Conservation (phyloP, 805 yeast genomes). For the Nakazawaea molendinolei region DNA sequence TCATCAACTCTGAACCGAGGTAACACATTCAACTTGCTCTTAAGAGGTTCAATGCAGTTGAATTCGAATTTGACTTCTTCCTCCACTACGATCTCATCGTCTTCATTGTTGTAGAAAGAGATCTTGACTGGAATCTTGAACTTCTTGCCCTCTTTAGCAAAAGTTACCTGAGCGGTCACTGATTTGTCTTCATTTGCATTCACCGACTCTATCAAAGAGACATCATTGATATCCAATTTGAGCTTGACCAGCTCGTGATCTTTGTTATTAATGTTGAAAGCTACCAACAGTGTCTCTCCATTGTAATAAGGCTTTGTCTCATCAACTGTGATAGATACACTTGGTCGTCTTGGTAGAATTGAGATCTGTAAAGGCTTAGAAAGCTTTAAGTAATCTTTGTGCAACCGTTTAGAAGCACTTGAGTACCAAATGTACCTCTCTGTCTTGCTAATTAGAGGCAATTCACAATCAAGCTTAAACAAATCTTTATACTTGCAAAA, state of each 20-base stretch:
- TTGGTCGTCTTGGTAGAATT: constrained; percentile 34
- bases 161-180: constrained; percentile 3
- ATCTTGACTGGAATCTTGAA: constrained; percentile 2
- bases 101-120: constrained; percentile 22
- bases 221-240: constrained; percentile 16
- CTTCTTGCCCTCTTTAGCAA: neutral
- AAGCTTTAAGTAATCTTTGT: constrained; percentile 13
- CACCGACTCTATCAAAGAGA: constrained; percentile 1
- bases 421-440: constrained; percentile 4
- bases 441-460: too few species aligned
- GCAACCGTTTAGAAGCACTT: neutral
- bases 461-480: neutral
- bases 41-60: constrained; percentile 20
- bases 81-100: constrained; percentile 23
- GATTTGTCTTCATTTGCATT: too few species aligned
- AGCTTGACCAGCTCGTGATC: constrained; percentile 27
- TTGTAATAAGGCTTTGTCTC: constrained; percentile 21
- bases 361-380: constrained; percentile 18
- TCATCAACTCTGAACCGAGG: constrained; percentile 24
- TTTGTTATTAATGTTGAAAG: constrained; percentile 21
- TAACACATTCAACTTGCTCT: constrained; percentile 22
- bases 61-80: constrained; percentile 14
- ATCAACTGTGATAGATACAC: constrained; percentile 20
- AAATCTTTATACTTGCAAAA: neutral
- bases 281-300: constrained; percentile 25